Percentiles rank a stretch among this genome's conserved stretches.
Evolutionary conservation across 257 asterid species (phyloP).

Genomic region (Cinchona pubescens): DNA sequence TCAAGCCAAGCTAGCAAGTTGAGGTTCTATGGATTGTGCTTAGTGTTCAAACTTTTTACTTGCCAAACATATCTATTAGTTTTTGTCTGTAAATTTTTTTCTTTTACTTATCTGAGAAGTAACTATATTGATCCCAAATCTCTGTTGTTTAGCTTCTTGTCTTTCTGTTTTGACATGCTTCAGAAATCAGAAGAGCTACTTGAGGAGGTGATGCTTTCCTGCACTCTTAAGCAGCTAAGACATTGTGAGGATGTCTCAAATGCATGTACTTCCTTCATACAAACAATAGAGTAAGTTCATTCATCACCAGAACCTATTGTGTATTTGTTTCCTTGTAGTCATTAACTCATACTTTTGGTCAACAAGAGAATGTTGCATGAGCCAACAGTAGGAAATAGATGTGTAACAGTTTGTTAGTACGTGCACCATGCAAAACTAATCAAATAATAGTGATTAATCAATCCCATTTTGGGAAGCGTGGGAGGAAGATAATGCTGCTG

Average conservation of each 20-base stretch:
- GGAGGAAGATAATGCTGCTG: no score
- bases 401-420: not conserved
- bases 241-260: conserved; percentile 45
- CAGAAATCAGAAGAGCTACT: conserved; percentile 90
- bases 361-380: no score
- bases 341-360: not conserved
- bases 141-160: conserved; percentile 12
- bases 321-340: not conserved
- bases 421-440: not conserved
- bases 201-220: conserved; percentile 87
- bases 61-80: not conserved
- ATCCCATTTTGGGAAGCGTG: not conserved
- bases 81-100: conserved; percentile 1
- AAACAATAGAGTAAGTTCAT: conserved; percentile 63
- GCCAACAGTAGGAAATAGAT: no score
- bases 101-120: not conserved
- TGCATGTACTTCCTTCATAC: conserved; percentile 80
- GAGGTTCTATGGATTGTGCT: not conserved
- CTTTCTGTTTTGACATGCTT: conserved; percentile 31
- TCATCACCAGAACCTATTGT: not conserved
- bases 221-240: conserved; percentile 79
- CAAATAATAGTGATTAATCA: no score
- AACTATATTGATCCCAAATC: not conserved
- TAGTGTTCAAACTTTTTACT: not conserved
- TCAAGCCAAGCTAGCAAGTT: not conserved